A percentile compares a stretch with the other conserved stretches of the same genome.
phyloP scores from a whole-genome alignment of 2,329 filamentous ascomycete genomes.

The Monilinia laxa region DNA sequence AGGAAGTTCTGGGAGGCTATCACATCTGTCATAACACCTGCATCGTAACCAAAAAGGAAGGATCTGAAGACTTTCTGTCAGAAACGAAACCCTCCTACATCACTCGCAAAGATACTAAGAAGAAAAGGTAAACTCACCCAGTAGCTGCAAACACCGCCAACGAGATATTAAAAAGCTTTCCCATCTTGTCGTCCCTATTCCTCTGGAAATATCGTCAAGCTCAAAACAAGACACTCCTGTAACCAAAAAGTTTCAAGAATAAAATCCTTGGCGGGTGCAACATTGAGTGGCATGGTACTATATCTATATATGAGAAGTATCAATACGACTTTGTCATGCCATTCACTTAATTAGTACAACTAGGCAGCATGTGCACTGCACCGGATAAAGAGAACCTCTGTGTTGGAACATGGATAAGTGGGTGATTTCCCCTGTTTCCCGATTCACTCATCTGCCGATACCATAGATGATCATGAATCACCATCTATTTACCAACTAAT shows the following conservation, averaged over 20 bases:
- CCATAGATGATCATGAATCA: background rate
- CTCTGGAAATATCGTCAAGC: background rate
- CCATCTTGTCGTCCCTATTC: conserved; percentile 38
- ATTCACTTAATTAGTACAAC: background rate
- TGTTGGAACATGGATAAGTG: conserved; percentile 16
- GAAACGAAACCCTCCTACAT: background rate
- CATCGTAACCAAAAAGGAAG: conserved; percentile 44
- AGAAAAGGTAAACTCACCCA: conserved; percentile 31
- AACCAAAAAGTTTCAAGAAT: background rate
- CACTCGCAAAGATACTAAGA: background rate
- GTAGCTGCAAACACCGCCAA: conserved; percentile 47
- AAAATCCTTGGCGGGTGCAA: conserved; percentile 10
- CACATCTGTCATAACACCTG: conserved; percentile 41
- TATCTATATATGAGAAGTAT: conserved; percentile 15
- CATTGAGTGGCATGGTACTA: conserved; percentile 10
- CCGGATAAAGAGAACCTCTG: conserved; percentile 18
- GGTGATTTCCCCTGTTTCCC: background rate
- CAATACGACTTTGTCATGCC: background rate
- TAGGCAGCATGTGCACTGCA: conserved; percentile 7
- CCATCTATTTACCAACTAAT: background rate
- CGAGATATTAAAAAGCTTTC: conserved; percentile 45
- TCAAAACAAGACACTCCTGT: background rate
- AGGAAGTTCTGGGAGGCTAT: conserved; percentile 37
- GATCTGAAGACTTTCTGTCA: conserved; percentile 35
- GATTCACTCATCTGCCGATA: background rate